Evolutionary conservation across 257 asterid genomes (phyloP), one percentile per base, ranked within the genome.

Genomic region (Coffea canephora): DNA sequence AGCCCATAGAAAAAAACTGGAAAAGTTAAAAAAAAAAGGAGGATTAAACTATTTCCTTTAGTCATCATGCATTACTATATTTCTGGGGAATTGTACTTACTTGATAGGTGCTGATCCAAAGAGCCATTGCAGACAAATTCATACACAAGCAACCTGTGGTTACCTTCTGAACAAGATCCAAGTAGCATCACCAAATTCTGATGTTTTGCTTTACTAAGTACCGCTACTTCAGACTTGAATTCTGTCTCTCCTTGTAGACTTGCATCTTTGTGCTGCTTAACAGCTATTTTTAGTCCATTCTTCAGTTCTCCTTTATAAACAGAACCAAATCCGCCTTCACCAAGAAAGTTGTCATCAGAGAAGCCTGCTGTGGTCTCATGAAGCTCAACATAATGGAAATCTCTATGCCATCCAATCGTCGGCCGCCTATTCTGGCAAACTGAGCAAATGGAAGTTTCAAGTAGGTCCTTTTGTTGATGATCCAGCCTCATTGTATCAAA

Each of bases 171-270:
- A 73, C 97, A 92, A 2, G 93, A 91, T 18, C 97, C 97, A 61
- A 92, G 74, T 50, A 92, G 74, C 92, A 90, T 83, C 0, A 92
- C 97, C 46, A 92, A 70, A 82, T 92, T 92, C 64, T 86, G 90
- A 75, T 92, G 96, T 52, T 90, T 88, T 7, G 87, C 94, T 80
- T 86, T 92, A 80, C 93, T 92, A 9, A 92, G 94, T 5, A 92
- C 86, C 25, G 71, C 78, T 8, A 92, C 92, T 82, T 92, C 97
- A 2, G 91, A 86, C 73, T 85, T 84, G 88, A 92, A 92, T 75
- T 92, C 94, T 69, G 85, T 91, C 77, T 92, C 93, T 10, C 97
- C 97, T 71, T 92, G 96, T 69, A 84, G 90, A 82, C 96, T 92
- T n/a, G 85, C 90, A 16, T 77, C 80, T 74, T 92, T 92, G 78